phyloP scores from a whole-genome alignment of 2,329 filamentous ascomycete genomes.

The Hymenoscyphus salicellus region DNA sequence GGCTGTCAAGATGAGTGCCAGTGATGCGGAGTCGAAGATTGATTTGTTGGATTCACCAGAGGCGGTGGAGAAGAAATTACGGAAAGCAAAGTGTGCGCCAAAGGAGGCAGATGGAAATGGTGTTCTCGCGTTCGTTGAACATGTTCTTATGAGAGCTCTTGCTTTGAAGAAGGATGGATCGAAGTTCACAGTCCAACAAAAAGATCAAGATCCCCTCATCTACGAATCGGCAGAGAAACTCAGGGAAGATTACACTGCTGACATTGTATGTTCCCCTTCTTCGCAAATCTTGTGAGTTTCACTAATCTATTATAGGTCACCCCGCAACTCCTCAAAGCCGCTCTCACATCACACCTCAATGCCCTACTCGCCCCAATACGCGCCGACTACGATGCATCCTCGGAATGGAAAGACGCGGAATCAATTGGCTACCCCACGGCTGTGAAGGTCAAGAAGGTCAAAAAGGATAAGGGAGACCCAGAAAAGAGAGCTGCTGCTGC shows the following conservation, averaged over 20 bases:
- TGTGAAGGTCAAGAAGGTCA: slow-evolving; percentile 68
- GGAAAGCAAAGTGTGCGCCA: slow-evolving; percentile 78
- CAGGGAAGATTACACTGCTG: slow-evolving; percentile 74
- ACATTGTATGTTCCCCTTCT: slow-evolving; percentile 57
- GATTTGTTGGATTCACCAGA: slow-evolving; percentile 83
- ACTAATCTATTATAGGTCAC: slow-evolving; percentile 53
- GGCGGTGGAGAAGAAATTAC: slow-evolving; percentile 74
- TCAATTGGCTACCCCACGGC: slow-evolving; percentile 79
- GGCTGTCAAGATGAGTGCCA: slow-evolving; percentile 83
- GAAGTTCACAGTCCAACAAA: slow-evolving; percentile 66
- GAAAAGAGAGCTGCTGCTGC: slow-evolving; percentile 34
- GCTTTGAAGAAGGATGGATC: slow-evolving; percentile 52
- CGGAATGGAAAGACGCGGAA: slow-evolving; percentile 78
- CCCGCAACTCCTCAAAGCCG: slow-evolving; percentile 85
- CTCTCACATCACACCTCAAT: slow-evolving; percentile 70
- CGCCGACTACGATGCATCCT: slow-evolving; percentile 63
- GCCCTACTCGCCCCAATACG: slow-evolving; percentile 76
- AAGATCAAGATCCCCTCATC: slow-evolving; percentile 70
- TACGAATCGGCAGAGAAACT: slow-evolving; percentile 76
- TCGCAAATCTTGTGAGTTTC: slow-evolving; percentile 19
- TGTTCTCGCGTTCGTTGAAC: slow-evolving; percentile 80
- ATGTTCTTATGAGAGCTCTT: slow-evolving; percentile 75
- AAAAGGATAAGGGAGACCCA: slow-evolving; percentile 38
- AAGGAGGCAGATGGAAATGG: slow-evolving; percentile 81
- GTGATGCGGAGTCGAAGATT: slow-evolving; percentile 77